phyloP scores from a whole-genome alignment of 2,329 filamentous ascomycete genomes.

The Pyricularia grisea region DNA sequence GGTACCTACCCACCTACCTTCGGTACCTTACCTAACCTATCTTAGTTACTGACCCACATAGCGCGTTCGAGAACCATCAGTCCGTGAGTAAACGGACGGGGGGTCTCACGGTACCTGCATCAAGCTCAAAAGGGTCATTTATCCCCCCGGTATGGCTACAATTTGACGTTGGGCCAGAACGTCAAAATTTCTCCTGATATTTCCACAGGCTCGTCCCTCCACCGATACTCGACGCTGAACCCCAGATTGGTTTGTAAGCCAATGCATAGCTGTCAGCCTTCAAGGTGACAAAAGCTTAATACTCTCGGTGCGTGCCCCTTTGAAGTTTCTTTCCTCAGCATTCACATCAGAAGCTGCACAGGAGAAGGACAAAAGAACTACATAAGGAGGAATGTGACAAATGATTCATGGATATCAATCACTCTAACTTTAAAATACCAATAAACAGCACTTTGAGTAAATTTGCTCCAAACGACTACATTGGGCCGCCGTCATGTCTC shows the following conservation, averaged over 20 bases:
- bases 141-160: background rate
- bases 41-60: background rate
- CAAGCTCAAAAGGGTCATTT: background rate
- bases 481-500: background rate
- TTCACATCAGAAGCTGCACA: background rate
- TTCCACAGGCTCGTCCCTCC: background rate
- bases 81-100: background rate
- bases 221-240: background rate
- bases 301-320: background rate
- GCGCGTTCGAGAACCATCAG: background rate
- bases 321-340: background rate
- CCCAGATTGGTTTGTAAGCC: background rate
- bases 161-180: background rate
- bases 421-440: background rate
- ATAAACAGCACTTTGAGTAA: background rate
- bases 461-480: background rate
- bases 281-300: background rate
- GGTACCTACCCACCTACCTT: no score
- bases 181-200: background rate
- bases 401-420: no score
- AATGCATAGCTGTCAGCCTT: background rate
- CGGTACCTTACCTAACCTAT: no score
- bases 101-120: background rate
- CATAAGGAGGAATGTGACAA: background rate
- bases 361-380: background rate